Evolutionary conservation across 129 eudicot species (phyloP), one percentile per base, ranked within the genome.

Genomic region (Scalesia atractyloides): DNA sequence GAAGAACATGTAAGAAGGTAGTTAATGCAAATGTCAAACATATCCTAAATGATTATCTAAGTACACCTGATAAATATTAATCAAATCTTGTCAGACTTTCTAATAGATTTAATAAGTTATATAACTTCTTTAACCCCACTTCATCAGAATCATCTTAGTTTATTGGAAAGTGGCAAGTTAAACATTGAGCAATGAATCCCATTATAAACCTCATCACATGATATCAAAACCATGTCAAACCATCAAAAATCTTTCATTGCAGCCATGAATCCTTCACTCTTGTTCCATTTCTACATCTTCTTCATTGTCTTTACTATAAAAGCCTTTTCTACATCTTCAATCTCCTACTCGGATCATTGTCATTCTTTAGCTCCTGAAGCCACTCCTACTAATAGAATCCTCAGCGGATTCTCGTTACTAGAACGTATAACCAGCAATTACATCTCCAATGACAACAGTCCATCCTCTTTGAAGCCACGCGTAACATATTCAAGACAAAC

Each of bases 261-360:
- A 52, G 60, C 73, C 67, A 80, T 74, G 83, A 75, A 60, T 74
- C 59, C 41, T 59, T 19, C 11, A 14, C 17, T 56, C 62, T 26
- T 24, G 19, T 8, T 66, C 52, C 13, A 66, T 26, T 46, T 72
- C 77, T 18, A 68, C 68, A 54, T 71, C 20, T 54, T 81, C 18
- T 62, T 64, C 78, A 7, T 17, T 15, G 12, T 76, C 60, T 66
- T 51, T 73, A 66, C 54, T 68, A 2, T 46, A 41, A 10, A 72
- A 22, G 5, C 64, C 36, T 50, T 72, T 11, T 62, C 79, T 30
- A 30, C 34, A 30, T 30, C 34, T 30, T 30, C 34, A 75, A 57
- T 79, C 69, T 69, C 92, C 24, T 86, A 89, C 72, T 73, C 70
- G 5, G 57, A 79, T 7, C 82, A 84, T 72, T 89, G 92, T 60